Evolutionary conservation across 2,329 filamentous ascomycete species (phyloP).

Genomic region (Cladosporium sp.): DNA sequence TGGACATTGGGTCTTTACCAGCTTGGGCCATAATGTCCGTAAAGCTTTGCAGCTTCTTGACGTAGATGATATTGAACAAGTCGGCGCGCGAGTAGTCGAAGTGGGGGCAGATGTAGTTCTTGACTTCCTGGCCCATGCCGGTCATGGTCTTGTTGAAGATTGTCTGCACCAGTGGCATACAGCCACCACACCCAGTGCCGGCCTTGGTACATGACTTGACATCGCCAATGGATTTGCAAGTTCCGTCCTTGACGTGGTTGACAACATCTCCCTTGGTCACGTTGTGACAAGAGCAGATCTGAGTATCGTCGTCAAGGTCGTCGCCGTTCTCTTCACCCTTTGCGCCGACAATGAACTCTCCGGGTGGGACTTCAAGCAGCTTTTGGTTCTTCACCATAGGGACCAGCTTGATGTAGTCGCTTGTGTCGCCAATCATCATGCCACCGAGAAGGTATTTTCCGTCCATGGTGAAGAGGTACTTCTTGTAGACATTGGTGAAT

Average conservation of each 20-base stretch:
- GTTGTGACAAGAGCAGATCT: slow-evolving; percentile 91
- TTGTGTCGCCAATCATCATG: slow-evolving; percentile 95
- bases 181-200: slow-evolving; percentile 84
- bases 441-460: slow-evolving; percentile 89
- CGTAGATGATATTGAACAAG: slow-evolving; percentile 82
- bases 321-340: slow-evolving; percentile 71
- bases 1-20: slow-evolving; percentile 65
- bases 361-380: slow-evolving; percentile 68
- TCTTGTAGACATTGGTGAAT: slow-evolving; percentile 85
- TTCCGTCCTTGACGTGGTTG: slow-evolving; percentile 66
- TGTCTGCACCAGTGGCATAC: slow-evolving; percentile 78
- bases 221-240: slow-evolving; percentile 74
- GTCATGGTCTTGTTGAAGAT: slow-evolving; percentile 90
- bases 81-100: slow-evolving; percentile 80
- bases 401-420: slow-evolving; percentile 83
- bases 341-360: slow-evolving; percentile 77
- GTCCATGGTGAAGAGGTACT: slow-evolving; percentile 84
- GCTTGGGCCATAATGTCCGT: slow-evolving; percentile 71
- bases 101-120: slow-evolving; percentile 79
- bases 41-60: slow-evolving; percentile 71
- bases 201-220: slow-evolving; percentile 89
- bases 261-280: slow-evolving; percentile 80
- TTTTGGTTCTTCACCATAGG: slow-evolving; percentile 83
- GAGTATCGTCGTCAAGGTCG: slow-evolving; percentile 77
- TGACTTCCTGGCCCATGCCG: slow-evolving; percentile 79